Percentiles rank a stretch among this genome's conserved stretches.
phyloP scores from a whole-genome alignment of 331 rosid species.

The Malus hybrid region DNA sequence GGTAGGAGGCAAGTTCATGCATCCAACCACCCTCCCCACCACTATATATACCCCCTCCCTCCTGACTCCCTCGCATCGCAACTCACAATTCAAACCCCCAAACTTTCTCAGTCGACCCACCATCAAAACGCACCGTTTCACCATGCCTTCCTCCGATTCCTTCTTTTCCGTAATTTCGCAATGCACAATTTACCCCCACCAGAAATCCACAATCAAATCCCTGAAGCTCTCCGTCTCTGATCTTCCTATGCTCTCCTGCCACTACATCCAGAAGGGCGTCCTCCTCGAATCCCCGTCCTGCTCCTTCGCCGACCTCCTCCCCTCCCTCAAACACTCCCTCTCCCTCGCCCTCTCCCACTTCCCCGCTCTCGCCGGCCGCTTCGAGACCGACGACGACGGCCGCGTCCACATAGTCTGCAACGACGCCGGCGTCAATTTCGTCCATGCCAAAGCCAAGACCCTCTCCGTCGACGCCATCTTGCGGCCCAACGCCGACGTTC shows the following conservation, averaged over 20 bases:
- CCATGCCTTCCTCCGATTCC: constrained; percentile 78
- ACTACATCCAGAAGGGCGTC: constrained; percentile 86
- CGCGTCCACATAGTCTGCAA: constrained; percentile 53
- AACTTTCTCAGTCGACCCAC: background rate
- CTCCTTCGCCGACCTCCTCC: constrained; percentile 35
- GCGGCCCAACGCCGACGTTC: constrained; percentile 39
- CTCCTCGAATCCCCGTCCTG: constrained; percentile 49
- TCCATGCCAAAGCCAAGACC: constrained; percentile 66
- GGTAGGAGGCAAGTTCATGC: constrained; percentile 25
- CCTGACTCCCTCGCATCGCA: background rate
- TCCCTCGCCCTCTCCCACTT: constrained; percentile 59
- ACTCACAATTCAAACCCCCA: background rate
- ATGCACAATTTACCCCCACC: constrained; percentile 51
- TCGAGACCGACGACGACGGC: constrained; percentile 48
- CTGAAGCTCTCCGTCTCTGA: constrained; percentile 83
- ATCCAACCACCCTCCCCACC: background rate
- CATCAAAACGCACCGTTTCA: background rate
- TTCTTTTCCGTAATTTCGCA: constrained; percentile 53
- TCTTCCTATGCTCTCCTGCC: constrained; percentile 92
- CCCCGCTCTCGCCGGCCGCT: constrained; percentile 81
- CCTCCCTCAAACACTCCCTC: constrained; percentile 49
- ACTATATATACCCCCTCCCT: constrained; percentile 7
- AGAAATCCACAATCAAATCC: constrained; percentile 36
- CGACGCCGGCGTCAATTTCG: constrained; percentile 69
- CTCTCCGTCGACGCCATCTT: constrained; percentile 23